Base-by-base conservation (phyloP, 164 flowering plant species). In the Macadamia integrifolia region DNA sequence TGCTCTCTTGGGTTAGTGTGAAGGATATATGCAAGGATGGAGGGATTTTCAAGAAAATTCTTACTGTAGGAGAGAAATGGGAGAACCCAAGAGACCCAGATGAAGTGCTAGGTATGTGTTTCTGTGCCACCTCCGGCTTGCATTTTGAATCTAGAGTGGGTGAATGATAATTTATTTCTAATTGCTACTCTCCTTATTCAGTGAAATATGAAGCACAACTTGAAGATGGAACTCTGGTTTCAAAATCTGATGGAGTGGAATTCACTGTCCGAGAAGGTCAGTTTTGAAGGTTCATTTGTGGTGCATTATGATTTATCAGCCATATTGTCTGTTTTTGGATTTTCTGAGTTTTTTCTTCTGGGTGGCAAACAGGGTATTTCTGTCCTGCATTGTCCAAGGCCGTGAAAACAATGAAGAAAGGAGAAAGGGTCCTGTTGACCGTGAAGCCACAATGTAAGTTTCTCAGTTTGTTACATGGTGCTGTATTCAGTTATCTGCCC, bases 11-110 rank as follows among this genome's bases (percentile, higher is more conserved):
- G 99, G 79, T 75, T 9, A 94, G 98, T 69, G 97, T 90, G 13
- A 92, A 90, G 78, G 99, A 92, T 74, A 90, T 94, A 12, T 92
- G 97, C 84, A 89, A 90, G 80, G 99, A 94, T 81, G 99, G 99
- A 49, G 99, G 99, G 2, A 74, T 94, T 60, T 86, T 89, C 67
- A 94, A 92, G 85, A 94, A 92, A 76, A 82, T 94, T 3, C 68
- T 94, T 1, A 58, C 42, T 17, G 94, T 85, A 73, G 99, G 98
- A 68, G 97, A 92, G 72, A 90, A 92, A 74, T 94, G 99, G 99
- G 98, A 92, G 77, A 92, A 88, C 62, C 99, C 99, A 0, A 92
- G 90, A 75, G 97, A 92, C 42, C 83, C 77, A n/a, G 99, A 94
- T 80, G 99, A 94, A 82, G 99, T 92, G 44, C 59, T 81, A 1